Conservation (phyloP, 1,284 basidiomycete species). For the Melampsora americana region DNA sequence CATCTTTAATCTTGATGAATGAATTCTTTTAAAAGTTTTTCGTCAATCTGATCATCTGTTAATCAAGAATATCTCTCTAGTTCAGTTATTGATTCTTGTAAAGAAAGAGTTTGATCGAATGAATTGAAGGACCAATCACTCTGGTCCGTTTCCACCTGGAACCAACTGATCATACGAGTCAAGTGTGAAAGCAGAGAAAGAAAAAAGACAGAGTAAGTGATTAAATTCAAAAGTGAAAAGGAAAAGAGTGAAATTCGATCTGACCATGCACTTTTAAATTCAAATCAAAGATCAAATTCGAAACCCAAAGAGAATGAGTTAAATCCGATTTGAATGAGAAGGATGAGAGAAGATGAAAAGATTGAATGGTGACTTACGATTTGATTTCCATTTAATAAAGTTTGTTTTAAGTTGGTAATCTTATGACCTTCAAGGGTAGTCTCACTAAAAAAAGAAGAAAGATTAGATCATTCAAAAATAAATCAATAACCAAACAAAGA, state of each 20-base stretch:
- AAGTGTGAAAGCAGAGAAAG: no score
- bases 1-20: no score
- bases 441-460: slow-evolving; percentile 47
- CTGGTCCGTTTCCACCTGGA: slow-evolving; percentile 42
- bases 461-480: neutral
- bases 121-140: neutral
- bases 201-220: neutral
- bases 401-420: slow-evolving; percentile 52
- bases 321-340: no score
- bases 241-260: neutral
- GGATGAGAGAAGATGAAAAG: no score
- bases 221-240: neutral
- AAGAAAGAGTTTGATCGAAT: no score
- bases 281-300: neutral
- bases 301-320: no score
- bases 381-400: slow-evolving; percentile 54
- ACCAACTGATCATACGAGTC: slow-evolving; percentile 21
- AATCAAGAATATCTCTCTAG: no score
- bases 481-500: neutral
- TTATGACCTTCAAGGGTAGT: slow-evolving; percentile 50
- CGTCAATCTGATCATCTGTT: no score
- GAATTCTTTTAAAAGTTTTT: no score
- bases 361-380: slow-evolving; percentile 46
- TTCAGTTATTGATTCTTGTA: no score
- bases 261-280: slow-evolving; percentile 41